Evolutionary conservation across 768 basidiomycete genomes (phyloP).

Genomic region (Krasilnikovozyma curviuscula): DNA sequence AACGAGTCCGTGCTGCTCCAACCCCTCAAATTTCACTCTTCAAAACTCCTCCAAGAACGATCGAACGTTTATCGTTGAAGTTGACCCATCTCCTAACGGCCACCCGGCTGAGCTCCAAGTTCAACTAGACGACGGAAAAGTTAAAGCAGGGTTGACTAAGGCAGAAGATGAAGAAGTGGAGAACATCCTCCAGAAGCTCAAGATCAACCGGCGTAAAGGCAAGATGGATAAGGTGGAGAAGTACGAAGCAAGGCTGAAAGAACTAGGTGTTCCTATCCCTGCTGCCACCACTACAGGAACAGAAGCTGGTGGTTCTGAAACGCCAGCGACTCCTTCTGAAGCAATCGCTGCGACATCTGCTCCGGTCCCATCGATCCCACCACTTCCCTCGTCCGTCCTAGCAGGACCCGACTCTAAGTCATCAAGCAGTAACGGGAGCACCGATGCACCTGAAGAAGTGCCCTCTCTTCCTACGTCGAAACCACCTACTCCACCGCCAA

Average conservation of each 20-base stretch:
- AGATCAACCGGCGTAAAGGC: slow-evolving; percentile 22
- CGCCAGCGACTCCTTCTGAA: neutral
- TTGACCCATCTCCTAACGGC: neutral
- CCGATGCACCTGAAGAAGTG: no score
- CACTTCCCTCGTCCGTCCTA: neutral
- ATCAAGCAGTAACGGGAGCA: no score
- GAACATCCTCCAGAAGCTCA: slow-evolving; percentile 23
- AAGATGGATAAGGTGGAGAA: slow-evolving; percentile 23
- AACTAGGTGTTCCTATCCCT: slow-evolving; percentile 18
- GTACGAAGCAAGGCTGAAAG: slow-evolving; percentile 18
- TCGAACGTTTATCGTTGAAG: slow-evolving; percentile 19
- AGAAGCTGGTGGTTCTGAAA: neutral
- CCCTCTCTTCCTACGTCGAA: no score
- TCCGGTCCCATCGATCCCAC: neutral
- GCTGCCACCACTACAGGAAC: neutral
- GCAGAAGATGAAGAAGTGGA: slow-evolving; percentile 23
- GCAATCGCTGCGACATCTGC: neutral
- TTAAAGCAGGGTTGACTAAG: slow-evolving; percentile 18
- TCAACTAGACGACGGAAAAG: slow-evolving; percentile 16
- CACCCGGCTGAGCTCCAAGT: slow-evolving; percentile 14
- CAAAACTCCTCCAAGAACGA: slow-evolving; percentile 22
- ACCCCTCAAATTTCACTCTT: slow-evolving; percentile 14
- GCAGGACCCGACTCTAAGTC: neutral
- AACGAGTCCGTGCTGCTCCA: neutral
- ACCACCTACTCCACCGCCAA: no score